Evolutionary conservation across 768 basidiomycete species (phyloP).

Genomic region (Myochromella boudieri): DNA sequence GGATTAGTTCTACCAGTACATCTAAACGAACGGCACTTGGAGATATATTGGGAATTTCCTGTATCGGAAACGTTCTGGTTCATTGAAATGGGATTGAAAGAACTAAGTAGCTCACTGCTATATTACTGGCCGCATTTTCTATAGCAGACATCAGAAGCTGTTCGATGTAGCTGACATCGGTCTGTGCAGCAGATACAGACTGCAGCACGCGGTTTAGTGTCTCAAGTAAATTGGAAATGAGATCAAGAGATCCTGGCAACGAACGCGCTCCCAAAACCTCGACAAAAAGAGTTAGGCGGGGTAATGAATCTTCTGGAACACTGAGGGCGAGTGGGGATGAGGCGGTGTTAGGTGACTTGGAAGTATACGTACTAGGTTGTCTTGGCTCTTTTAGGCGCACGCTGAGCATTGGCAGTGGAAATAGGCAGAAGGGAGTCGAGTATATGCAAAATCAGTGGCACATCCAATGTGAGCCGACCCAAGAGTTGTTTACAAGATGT

Average conservation of each 20-base stretch:
- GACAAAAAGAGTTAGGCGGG: constrained; percentile 55
- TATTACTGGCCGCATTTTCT: constrained; percentile 58
- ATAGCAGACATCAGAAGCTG: constrained; percentile 85
- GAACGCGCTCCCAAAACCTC: constrained; percentile 69
- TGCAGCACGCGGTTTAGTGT: constrained; percentile 67
- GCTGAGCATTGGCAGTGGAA: constrained; percentile 37
- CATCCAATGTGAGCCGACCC: constrained; percentile 46
- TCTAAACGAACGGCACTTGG: constrained; percentile 73
- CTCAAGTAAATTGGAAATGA: constrained; percentile 72
- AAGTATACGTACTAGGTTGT: constrained; percentile 46
- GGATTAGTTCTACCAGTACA: constrained; percentile 83
- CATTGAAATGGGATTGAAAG: not conserved
- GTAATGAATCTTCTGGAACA: constrained; percentile 38
- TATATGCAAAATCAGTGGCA: constrained; percentile 51
- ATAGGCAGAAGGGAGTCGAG: constrained; percentile 49
- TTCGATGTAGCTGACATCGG: constrained; percentile 76
- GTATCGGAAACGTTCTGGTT: constrained; percentile 1
- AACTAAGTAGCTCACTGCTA: constrained; percentile 42
- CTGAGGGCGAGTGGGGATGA: constrained; percentile 16
- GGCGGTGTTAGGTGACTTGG: not conserved
- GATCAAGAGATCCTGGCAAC: constrained; percentile 67
- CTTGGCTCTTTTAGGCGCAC: constrained; percentile 66
- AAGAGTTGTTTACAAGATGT: constrained; percentile 50
- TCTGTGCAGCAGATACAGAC: constrained; percentile 47
- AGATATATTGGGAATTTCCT: constrained; percentile 55